These are phyloP conservation scores for Staphylotrichum longicolle DNA, from an alignment of 495 filamentous ascomycete genomes.

Conservation along the genomic window DNA sequence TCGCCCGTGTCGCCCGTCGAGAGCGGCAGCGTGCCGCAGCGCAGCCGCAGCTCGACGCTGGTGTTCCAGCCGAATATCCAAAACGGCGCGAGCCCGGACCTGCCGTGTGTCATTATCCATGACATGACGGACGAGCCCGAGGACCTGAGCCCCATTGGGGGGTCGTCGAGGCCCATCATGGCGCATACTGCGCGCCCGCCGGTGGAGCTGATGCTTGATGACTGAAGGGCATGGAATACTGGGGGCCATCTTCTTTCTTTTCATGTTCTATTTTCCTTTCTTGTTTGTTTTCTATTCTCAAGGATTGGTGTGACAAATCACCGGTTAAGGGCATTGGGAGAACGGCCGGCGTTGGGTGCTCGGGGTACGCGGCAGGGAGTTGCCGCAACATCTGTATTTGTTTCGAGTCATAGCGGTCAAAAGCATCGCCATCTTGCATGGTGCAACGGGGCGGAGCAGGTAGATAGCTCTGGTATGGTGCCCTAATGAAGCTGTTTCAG, in stretches of 20 bases:
- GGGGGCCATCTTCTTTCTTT: neutral
- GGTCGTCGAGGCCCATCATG: conserved; percentile 54
- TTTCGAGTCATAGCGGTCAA: neutral
- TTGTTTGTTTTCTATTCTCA: neutral
- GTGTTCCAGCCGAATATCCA: conserved; percentile 52
- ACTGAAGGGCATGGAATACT: neutral
- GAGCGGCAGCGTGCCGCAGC: conserved; percentile 21
- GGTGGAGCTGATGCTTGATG: conserved; percentile 78
- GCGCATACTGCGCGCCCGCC: conserved; percentile 82
- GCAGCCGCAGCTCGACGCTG: conserved; percentile 44
- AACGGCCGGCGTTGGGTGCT: conserved; percentile 13
- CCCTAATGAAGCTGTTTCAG: neutral
- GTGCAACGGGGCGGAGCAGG: neutral
- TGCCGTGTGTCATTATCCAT: conserved; percentile 89
- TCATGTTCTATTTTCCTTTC: neutral
- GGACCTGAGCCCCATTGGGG: conserved; percentile 44
- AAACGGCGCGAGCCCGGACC: conserved; percentile 64
- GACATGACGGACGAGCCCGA: conserved; percentile 69
- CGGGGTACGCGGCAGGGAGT: neutral
- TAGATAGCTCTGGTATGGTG: neutral
- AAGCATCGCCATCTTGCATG: conserved; percentile 9
- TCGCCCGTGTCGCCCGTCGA: conserved; percentile 37
- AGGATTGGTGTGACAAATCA: neutral
- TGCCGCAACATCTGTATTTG: neutral
- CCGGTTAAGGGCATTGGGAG: neutral